Evolutionary conservation across 2,329 filamentous ascomycete genomes (phyloP).

Genomic region (Aspergillus melleus): DNA sequence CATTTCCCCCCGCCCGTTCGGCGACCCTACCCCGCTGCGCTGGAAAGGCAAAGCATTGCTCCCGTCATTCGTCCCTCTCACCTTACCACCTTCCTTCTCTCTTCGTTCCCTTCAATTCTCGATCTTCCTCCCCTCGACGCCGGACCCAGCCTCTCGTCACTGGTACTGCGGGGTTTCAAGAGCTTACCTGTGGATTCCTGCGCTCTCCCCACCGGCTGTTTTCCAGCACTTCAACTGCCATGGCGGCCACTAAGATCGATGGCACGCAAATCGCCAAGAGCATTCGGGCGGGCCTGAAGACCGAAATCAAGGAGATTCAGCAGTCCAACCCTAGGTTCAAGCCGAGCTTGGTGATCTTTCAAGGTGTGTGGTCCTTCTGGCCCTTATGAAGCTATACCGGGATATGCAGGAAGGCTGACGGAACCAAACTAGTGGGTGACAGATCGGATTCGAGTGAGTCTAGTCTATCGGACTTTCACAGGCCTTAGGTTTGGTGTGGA

Average conservation of each 20-base stretch:
- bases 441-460: slow-evolving; percentile 84
- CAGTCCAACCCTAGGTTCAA: slow-evolving; percentile 81
- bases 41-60: slow-evolving; percentile 17
- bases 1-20: slow-evolving; percentile 26
- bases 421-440: slow-evolving; percentile 68
- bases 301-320: slow-evolving; percentile 79
- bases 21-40: slow-evolving; percentile 27
- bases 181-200: neutral
- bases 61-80: slow-evolving; percentile 19
- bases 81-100: slow-evolving; percentile 15
- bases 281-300: slow-evolving; percentile 79
- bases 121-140: slow-evolving; percentile 13
- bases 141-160: slow-evolving; percentile 17
- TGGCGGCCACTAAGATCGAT: slow-evolving; percentile 91
- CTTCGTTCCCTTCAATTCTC: slow-evolving; percentile 13
- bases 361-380: slow-evolving; percentile 61
- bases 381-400: neutral
- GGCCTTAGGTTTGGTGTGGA: slow-evolving; percentile 1
- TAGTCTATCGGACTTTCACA: slow-evolving; percentile 9
- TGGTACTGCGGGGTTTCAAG: slow-evolving; percentile 9
- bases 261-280: slow-evolving; percentile 91
- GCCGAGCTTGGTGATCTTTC: slow-evolving; percentile 89
- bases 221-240: slow-evolving; percentile 59
- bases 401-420: slow-evolving; percentile 6
- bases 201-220: slow-evolving; percentile 38